Evolutionary conservation across 1,284 basidiomycete species (phyloP).

Genomic region (Trametes versicolor): DNA sequence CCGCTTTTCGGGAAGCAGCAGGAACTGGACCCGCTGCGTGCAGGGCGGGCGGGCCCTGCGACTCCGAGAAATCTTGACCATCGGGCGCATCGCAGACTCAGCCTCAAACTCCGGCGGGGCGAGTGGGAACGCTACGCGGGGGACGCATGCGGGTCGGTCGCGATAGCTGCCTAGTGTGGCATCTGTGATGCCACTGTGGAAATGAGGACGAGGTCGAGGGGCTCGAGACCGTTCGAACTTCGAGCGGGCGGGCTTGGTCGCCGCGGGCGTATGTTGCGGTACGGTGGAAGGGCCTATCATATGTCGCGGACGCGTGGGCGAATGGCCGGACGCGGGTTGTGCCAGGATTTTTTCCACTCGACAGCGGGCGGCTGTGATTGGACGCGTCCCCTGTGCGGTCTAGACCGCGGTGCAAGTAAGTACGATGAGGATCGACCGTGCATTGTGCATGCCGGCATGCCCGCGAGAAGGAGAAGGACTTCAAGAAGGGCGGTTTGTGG

Average conservation of each 20-base stretch:
- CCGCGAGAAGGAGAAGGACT: neutral
- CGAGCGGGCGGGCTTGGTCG: neutral
- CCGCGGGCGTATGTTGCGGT: neutral
- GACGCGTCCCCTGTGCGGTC: neutral
- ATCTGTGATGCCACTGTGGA: constrained; percentile 14
- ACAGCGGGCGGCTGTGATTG: neutral
- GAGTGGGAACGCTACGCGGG: neutral
- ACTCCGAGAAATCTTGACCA: neutral
- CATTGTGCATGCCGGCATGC: neutral
- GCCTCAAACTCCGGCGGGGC: neutral
- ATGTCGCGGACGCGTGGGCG: neutral
- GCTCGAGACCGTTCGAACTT: constrained; percentile 4
- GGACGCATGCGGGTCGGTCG: neutral
- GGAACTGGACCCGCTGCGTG: constrained; percentile 7
- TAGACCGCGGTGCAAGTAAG: constrained; percentile 3
- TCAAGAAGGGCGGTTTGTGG: neutral
- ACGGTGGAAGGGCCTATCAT: neutral
- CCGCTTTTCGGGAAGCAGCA: constrained; percentile 14
- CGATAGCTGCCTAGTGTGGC: constrained; percentile 6
- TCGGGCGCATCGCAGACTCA: neutral
- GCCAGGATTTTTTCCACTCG: neutral
- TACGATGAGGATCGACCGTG: neutral
- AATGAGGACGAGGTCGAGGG: neutral
- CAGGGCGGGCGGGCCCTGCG: neutral
- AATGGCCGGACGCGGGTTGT: neutral